These are phyloP conservation scores for Microcyclospora tardicrescens DNA, from an alignment of 2,329 filamentous ascomycete genomes.

Conservation along the genomic window DNA sequence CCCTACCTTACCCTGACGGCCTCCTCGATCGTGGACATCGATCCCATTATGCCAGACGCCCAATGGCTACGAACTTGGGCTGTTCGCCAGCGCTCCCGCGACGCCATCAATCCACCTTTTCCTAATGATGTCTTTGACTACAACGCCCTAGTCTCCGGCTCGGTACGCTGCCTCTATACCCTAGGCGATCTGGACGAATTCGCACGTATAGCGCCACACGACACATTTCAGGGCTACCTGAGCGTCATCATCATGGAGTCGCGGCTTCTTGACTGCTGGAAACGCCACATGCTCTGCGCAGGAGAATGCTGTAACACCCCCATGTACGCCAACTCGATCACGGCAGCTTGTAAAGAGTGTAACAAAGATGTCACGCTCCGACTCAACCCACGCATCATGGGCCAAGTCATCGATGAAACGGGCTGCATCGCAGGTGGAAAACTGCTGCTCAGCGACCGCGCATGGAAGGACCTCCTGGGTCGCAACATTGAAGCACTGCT, in stretches of 20 bases:
- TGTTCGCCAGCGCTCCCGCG: slow-evolving; percentile 34
- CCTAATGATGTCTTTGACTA: slow-evolving; percentile 21
- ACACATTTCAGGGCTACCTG: slow-evolving; percentile 32
- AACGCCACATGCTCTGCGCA: slow-evolving; percentile 33
- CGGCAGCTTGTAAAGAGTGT: slow-evolving; percentile 29
- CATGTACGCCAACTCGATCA: slow-evolving; percentile 38
- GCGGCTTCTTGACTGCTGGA: slow-evolving; percentile 27
- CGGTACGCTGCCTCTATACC: slow-evolving; percentile 27
- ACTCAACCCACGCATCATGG: slow-evolving; percentile 33
- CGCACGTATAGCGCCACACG: slow-evolving; percentile 21
- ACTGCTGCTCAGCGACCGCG: slow-evolving; percentile 39
- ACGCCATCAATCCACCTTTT: slow-evolving; percentile 39
- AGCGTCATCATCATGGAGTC: slow-evolving; percentile 32
- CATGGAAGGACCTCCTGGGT: slow-evolving; percentile 41
- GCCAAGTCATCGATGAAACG: slow-evolving; percentile 41
- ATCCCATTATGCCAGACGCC: slow-evolving; percentile 42
- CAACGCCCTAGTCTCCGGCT: slow-evolving; percentile 10
- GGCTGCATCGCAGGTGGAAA: slow-evolving; percentile 39
- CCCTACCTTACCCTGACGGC: slow-evolving; percentile 25
- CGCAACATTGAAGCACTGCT: slow-evolving; percentile 33
- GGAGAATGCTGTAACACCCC: slow-evolving; percentile 41
- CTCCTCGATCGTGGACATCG: slow-evolving; percentile 41
- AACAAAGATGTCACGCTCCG: slow-evolving; percentile 23
- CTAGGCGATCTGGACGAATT: slow-evolving; percentile 35
- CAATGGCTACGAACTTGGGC: slow-evolving; percentile 41